A percentile compares a stretch with the other conserved stretches of the same genome.
These are phyloP conservation scores for Chaetomium sp. DNA, from an alignment of 2,329 filamentous ascomycete species.

Conservation along the genomic window DNA sequence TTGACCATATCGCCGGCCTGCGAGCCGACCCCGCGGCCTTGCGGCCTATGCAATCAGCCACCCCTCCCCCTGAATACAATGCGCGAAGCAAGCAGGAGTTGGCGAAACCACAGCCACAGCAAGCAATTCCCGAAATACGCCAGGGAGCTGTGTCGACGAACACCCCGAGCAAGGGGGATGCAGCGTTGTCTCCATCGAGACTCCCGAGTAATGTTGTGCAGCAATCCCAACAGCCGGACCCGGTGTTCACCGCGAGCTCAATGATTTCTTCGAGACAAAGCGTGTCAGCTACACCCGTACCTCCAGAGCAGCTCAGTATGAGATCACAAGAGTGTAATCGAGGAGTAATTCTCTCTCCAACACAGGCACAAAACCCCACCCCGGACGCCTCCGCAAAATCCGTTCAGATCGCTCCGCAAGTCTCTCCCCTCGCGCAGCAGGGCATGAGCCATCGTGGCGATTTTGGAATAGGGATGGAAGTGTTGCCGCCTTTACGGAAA, in stretches of 20 bases:
- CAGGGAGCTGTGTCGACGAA: not conserved
- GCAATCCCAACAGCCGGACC: not conserved
- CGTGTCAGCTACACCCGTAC: not conserved
- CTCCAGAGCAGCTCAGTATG: not conserved
- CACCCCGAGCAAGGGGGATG: not conserved
- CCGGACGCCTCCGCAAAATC: not conserved
- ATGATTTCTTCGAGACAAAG: not conserved
- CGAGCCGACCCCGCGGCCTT: not conserved
- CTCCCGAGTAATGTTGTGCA: not conserved
- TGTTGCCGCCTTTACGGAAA: slow-evolving; percentile 23
- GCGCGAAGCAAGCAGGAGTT: not conserved
- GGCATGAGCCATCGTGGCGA: not conserved
- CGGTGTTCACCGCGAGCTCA: not conserved
- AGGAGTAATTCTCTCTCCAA: not conserved
- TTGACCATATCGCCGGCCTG: not conserved
- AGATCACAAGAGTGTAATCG: not conserved
- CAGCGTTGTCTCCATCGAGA: not conserved
- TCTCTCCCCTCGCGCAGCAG: not conserved
- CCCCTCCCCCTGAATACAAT: slow-evolving; percentile 19
- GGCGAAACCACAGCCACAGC: not conserved
- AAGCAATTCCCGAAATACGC: not conserved
- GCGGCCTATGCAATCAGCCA: slow-evolving; percentile 14
- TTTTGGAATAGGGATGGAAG: not conserved
- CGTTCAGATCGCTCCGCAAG: slow-evolving; percentile 1
- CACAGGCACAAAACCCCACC: not conserved